Conservation (phyloP, 1,139 yeast species). For the Zygosaccharomyces sapae region DNA sequence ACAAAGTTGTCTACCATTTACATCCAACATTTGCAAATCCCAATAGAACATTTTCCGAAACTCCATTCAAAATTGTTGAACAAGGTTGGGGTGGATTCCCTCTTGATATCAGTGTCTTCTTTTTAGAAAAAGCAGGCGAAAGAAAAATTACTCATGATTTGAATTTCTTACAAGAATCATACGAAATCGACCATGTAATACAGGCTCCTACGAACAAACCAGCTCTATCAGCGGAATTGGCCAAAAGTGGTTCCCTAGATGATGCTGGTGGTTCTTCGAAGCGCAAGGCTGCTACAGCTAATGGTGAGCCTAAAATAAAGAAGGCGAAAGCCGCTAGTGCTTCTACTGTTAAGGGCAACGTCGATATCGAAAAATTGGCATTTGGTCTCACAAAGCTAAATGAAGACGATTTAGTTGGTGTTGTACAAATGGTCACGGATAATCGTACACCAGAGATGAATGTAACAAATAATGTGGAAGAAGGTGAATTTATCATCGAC, state of each 20-base stretch:
- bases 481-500: conserved; percentile 97
- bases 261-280: conserved; percentile 26
- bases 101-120: conserved; percentile 70
- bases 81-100: conserved; percentile 99
- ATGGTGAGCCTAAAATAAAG: conserved; percentile 52
- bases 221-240: conserved; percentile 62
- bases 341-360: conserved; percentile 56
- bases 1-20: conserved; percentile 84
- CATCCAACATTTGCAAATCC: conserved; percentile 96
- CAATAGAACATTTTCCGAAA: conserved; percentile 68
- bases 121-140: conserved; percentile 85
- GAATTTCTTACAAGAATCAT: conserved; percentile 74
- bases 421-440: conserved; percentile 97
- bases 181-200: conserved; percentile 72
- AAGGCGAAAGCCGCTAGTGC: conserved; percentile 49
- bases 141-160: conserved; percentile 82
- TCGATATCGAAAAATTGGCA: conserved; percentile 87
- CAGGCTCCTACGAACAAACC: conserved; percentile 76
- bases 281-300: conserved; percentile 40
- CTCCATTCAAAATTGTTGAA: conserved; percentile 88
- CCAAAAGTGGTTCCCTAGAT: conserved; percentile 72
- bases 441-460: conserved; percentile 94
- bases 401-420: conserved; percentile 90
- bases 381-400: conserved; percentile 80
- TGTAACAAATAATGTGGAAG: conserved; percentile 91